Base-by-base conservation (phyloP, 106 monocot genomes). In the Dendrobium huoshanense region DNA sequence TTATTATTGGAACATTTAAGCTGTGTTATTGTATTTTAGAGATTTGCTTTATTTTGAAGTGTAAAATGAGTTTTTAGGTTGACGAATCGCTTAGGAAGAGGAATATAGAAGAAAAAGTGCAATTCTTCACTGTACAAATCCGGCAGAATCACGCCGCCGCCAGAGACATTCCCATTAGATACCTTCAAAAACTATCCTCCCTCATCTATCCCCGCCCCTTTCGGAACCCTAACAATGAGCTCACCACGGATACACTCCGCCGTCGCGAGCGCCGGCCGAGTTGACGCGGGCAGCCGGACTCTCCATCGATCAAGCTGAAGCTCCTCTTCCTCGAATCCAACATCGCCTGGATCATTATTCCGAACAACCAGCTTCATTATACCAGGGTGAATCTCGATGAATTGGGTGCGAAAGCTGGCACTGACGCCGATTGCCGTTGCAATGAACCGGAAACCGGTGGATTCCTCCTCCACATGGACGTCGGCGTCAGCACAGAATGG, bases 291-390 rank as follows among this genome's bases (percentile, higher is more conserved):
- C 43, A 92, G 73, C 49, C 91, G 78, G 75, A 89, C 87, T 81
- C 91, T 73, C 91, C 91, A 92, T 54, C 87, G 75, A 44, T 92
- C 84, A 55, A 89, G 73, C 81, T 92, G 89, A 73, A 89, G 59
- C 48, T 68, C 91, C 41, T 77, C 87, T 42, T 67, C 87, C 4
- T 29, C 55, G 2, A 75, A 74, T n/a, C 59, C 64, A 44, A 45
- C 61, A 2, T 51, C 42, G 24, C 58, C 70, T 55, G 24, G 41
- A 2, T 29, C 81, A 17, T 59, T 82, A 11, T 79, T 77, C 29
- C 83, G 17, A 41, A 92, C 55, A 37, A 89, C 83, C 67, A 87
- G 84, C 82, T 89, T 92, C 79, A 82, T 77, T 2, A 92, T 85
- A 11, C 86, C 86, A 6, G 86, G 86, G 77, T 80, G 54, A 68